phyloP scores from a whole-genome alignment of 108 stramenopile genomes.

The Chaetoceros muelleri region DNA sequence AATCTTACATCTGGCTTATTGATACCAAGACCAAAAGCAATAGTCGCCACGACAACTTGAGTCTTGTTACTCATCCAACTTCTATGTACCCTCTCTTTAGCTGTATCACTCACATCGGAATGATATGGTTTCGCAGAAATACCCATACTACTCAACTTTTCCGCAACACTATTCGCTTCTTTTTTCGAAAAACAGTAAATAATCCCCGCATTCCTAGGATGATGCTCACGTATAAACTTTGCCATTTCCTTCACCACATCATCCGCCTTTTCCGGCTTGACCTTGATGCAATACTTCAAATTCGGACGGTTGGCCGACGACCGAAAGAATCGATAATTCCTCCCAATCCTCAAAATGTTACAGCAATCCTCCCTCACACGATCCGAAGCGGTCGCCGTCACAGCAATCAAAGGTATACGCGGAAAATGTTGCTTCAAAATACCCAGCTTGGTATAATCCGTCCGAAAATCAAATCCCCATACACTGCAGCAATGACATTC shows the following conservation, averaged over 20 bases:
- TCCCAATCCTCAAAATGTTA: slow-evolving; percentile 52
- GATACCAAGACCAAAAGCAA: slow-evolving; percentile 96
- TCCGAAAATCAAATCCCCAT: slow-evolving; percentile 90
- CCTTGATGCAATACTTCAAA: slow-evolving; percentile 66
- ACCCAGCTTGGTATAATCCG: slow-evolving; percentile 88
- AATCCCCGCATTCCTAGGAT: slow-evolving; percentile 64
- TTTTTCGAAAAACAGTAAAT: slow-evolving; percentile 84
- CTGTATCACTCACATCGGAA: slow-evolving; percentile 26
- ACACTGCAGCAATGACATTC: slow-evolving; percentile 66
- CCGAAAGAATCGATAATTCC: slow-evolving; percentile 62
- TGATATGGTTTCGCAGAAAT: slow-evolving; percentile 82
- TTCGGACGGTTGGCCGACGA: slow-evolving; percentile 84
- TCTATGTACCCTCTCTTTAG: slow-evolving; percentile 55
- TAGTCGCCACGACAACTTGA: slow-evolving; percentile 90
- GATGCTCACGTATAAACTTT: slow-evolving; percentile 52
- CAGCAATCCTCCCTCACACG: slow-evolving; percentile 80
- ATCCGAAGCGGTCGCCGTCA: slow-evolving; percentile 82
- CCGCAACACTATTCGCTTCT: slow-evolving; percentile 78
- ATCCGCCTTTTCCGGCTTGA: slow-evolving; percentile 39
- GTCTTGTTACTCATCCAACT: slow-evolving; percentile 80
- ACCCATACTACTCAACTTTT: slow-evolving; percentile 46
- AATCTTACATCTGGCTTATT: slow-evolving; percentile 84
- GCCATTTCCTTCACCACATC: slow-evolving; percentile 58
- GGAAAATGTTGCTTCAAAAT: slow-evolving; percentile 77
- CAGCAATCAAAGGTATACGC: slow-evolving; percentile 53